Conservation (phyloP, 2,329 filamentous ascomycete species). For the Chaetomiaceae sp. region DNA sequence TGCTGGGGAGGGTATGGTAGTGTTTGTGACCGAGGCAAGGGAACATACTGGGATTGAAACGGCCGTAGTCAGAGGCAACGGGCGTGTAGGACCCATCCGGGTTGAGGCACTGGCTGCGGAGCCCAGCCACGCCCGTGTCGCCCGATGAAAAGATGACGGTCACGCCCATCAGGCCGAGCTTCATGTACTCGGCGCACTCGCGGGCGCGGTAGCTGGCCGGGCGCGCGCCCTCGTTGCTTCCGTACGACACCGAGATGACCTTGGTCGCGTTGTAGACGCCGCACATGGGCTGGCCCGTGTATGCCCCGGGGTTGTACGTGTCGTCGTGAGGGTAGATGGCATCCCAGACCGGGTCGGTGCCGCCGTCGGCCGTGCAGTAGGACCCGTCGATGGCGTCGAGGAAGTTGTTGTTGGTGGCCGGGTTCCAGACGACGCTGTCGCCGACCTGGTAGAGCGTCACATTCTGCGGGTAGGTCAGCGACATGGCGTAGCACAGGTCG, state of each 20-base stretch:
- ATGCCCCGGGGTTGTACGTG: constrained; percentile 29
- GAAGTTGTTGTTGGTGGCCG: constrained; percentile 37
- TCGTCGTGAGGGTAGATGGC: constrained; percentile 40
- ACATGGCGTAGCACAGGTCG: constrained; percentile 14
- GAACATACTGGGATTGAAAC: constrained; percentile 27
- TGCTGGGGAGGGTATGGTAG: background rate
- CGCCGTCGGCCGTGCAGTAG: constrained; percentile 38
- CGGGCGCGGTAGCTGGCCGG: constrained; percentile 44
- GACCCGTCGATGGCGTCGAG: constrained; percentile 43
- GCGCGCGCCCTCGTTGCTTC: constrained; percentile 47
- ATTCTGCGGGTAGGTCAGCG: constrained; percentile 20
- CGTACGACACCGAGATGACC: constrained; percentile 52
- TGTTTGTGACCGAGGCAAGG: constrained; percentile 29
- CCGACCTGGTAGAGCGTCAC: constrained; percentile 22
- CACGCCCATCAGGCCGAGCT: constrained; percentile 49
- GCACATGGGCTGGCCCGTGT: constrained; percentile 31
- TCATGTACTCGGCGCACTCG: constrained; percentile 54
- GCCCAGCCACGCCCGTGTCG: constrained; percentile 38
- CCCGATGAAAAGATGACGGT: constrained; percentile 47
- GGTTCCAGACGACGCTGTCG: constrained; percentile 10
- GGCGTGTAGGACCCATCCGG: constrained; percentile 4
- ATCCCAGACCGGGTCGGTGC: constrained; percentile 32
- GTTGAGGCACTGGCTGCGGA: constrained; percentile 17
- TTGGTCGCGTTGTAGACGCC: constrained; percentile 43
- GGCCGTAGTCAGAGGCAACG: background rate